Conservation (phyloP, 2,329 filamentous ascomycete species). For the Aureobasidium subglaciale region DNA sequence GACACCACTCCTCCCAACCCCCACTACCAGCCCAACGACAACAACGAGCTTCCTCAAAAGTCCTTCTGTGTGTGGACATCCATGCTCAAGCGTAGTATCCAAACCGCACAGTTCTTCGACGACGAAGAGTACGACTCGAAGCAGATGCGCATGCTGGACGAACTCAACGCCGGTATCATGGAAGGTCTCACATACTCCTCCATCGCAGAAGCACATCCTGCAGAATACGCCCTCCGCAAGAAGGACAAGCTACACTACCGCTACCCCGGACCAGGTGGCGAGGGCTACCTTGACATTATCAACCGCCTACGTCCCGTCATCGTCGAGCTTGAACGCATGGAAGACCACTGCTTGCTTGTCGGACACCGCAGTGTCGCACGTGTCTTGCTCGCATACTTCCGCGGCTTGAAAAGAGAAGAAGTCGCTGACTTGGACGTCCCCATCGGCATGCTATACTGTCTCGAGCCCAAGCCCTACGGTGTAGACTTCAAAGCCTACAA, state of each 20-base stretch:
- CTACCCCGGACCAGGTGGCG: slow-evolving; percentile 72
- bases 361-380: slow-evolving; percentile 88
- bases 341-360: slow-evolving; percentile 86
- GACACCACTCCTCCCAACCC: slow-evolving; percentile 94
- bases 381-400: slow-evolving; percentile 93
- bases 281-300: slow-evolving; percentile 95
- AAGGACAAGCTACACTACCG: slow-evolving; percentile 91
- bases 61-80: slow-evolving; percentile 92
- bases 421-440: slow-evolving; percentile 94
- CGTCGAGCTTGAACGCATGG: slow-evolving; percentile 93
- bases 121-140: slow-evolving; percentile 96
- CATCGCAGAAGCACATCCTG: slow-evolving; percentile 69
- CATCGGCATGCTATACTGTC: slow-evolving; percentile 84
- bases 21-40: slow-evolving; percentile 55
- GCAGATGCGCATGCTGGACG: slow-evolving; percentile 96
- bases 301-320: slow-evolving; percentile 93
- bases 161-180: slow-evolving; percentile 86
- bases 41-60: slow-evolving; percentile 33
- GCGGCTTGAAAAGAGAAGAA: slow-evolving; percentile 80
- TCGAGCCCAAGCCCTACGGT: slow-evolving; percentile 96
- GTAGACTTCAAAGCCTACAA: slow-evolving; percentile 94
- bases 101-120: slow-evolving; percentile 84
- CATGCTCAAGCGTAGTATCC: slow-evolving; percentile 84
- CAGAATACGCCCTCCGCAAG: slow-evolving; percentile 74
- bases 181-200: slow-evolving; percentile 93